Conservation (phyloP, 1,284 basidiomycete species). For the Inonotus hispidus region DNA sequence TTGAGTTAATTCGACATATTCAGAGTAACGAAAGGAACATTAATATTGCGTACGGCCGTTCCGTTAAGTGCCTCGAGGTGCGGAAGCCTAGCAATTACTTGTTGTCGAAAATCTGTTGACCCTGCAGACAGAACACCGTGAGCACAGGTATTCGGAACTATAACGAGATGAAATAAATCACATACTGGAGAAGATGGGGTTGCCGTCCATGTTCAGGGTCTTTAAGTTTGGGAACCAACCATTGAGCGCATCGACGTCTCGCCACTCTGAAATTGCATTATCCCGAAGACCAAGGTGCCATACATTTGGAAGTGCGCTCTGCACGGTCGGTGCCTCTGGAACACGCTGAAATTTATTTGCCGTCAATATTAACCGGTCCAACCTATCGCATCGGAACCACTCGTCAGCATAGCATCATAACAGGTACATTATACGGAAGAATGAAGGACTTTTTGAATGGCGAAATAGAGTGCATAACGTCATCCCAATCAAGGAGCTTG, state of each 20-base stretch:
- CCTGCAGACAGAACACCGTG: conserved; percentile 15
- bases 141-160: conserved; percentile 11
- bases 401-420: conserved; percentile 19
- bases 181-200: conserved; percentile 56
- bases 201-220: conserved; percentile 53
- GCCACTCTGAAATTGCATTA: conserved; percentile 62
- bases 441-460: conserved; percentile 45
- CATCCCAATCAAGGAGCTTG: conserved; percentile 53
- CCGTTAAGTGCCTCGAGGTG: conserved; percentile 65
- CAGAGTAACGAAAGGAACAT: background rate
- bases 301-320: conserved; percentile 30
- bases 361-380: conserved; percentile 65
- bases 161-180: conserved; percentile 12
- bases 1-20: background rate
- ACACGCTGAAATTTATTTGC: conserved; percentile 55
- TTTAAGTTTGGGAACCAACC: conserved; percentile 60
- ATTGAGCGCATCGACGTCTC: conserved; percentile 63
- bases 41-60: conserved; percentile 43
- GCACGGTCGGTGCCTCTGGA: conserved; percentile 31
- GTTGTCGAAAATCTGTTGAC: conserved; percentile 48
- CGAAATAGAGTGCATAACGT: conserved; percentile 42
- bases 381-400: conserved; percentile 30
- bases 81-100: conserved; percentile 70
- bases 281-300: conserved; percentile 60
- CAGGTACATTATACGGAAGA: conserved; percentile 19